phyloP scores from a whole-genome alignment of 331 rosid species.

The Saraca asoca region DNA sequence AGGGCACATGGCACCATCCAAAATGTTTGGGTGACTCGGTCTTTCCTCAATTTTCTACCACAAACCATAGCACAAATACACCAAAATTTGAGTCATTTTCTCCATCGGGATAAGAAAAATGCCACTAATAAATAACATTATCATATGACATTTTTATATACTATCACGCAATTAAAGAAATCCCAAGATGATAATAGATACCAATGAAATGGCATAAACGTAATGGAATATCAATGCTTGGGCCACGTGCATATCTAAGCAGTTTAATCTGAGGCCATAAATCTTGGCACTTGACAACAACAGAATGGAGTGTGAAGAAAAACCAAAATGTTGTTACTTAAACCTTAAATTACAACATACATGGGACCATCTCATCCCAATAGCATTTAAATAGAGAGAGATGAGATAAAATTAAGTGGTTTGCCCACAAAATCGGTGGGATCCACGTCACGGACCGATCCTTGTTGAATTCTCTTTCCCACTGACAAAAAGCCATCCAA shows the following conservation, averaged over 20 bases:
- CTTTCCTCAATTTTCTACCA: conserved; percentile 28
- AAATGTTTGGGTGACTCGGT: conserved; percentile 1
- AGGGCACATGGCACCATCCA: conserved; percentile 34
- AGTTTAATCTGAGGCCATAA: conserved; percentile 34
- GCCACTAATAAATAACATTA: conserved; percentile 38
- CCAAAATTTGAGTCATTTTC: conserved; percentile 32
- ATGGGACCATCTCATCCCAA: conserved; percentile 32
- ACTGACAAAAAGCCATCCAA: conserved; percentile 25
- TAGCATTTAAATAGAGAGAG: conserved; percentile 21
- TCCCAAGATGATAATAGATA: not conserved
- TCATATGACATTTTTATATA: conserved; percentile 31
- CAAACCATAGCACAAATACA: conserved; percentile 23
- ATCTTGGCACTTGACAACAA: not conserved
- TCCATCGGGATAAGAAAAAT: conserved; percentile 26
- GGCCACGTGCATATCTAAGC: conserved; percentile 29
- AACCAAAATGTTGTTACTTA: not conserved
- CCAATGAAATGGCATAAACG: conserved; percentile 23
- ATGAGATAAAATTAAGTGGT: conserved; percentile 50
- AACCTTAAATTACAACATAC: not conserved
- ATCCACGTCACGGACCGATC: conserved; percentile 49
- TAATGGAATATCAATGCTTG: conserved; percentile 29
- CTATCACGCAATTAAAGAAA: conserved; percentile 33
- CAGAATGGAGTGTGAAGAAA: too few relatives aligned
- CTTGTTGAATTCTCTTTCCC: conserved; percentile 25
- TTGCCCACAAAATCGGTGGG: conserved; percentile 49